Conservation (phyloP, 1,284 basidiomycete genomes). For the Ustilago trichophora region DNA sequence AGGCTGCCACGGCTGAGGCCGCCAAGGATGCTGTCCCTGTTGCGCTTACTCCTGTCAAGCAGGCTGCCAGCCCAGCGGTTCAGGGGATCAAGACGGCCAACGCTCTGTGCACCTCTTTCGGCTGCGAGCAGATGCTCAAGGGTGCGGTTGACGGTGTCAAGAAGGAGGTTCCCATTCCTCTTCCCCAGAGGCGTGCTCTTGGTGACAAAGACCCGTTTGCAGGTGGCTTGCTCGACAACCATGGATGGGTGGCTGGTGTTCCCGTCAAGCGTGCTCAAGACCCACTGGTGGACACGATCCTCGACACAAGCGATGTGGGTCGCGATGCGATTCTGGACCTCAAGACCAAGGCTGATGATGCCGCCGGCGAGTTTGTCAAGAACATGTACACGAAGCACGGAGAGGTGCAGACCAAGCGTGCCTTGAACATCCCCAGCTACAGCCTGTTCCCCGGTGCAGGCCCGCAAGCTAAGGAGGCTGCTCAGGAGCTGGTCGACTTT, state of each 20-base stretch:
- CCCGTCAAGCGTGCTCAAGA: slow-evolving; percentile 29
- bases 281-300: slow-evolving; percentile 3
- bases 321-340: slow-evolving; percentile 21
- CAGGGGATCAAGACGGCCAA: slow-evolving; percentile 29
- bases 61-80: slow-evolving; percentile 26
- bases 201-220: slow-evolving; percentile 25
- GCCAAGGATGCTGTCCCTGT: slow-evolving; percentile 17
- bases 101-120: slow-evolving; percentile 21
- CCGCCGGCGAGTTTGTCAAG: slow-evolving; percentile 34
- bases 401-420: slow-evolving; percentile 15
- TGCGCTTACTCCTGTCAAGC: slow-evolving; percentile 16
- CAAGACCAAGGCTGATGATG: slow-evolving; percentile 20
- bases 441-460: slow-evolving; percentile 31
- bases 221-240: slow-evolving; percentile 15
- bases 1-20: background rate
- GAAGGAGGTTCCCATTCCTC: slow-evolving; percentile 13
- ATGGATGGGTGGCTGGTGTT: slow-evolving; percentile 12
- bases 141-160: slow-evolving; percentile 2
- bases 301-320: slow-evolving; percentile 26
- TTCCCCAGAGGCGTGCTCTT: slow-evolving; percentile 7
- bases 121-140: slow-evolving; percentile 11
- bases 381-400: slow-evolving; percentile 36
- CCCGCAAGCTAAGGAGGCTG: slow-evolving; percentile 21
- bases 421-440: slow-evolving; percentile 14
- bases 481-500: slow-evolving; percentile 27